Base-by-base conservation (phyloP, 2,329 filamentous ascomycete genomes). In the Dothideomycetidae sp. region DNA sequence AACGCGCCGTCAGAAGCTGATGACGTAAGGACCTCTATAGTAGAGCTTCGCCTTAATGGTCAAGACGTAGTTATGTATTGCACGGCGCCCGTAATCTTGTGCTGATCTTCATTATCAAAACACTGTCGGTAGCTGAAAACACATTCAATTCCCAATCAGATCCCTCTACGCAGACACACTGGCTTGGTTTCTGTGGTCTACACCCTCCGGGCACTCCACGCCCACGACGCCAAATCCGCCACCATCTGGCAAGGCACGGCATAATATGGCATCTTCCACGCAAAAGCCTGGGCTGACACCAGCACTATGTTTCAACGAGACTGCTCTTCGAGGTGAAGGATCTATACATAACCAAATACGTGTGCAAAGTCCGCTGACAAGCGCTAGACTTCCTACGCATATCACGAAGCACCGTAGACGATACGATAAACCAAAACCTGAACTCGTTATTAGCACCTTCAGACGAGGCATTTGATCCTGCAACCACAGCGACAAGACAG, bases 341-440 rank as follows among this genome's bases (percentile, higher is more conserved):
- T n/a, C n/a, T n/a, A n/a, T n/a, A n/a, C n/a, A n/a, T n/a, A n/a
- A n/a, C n/a, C n/a, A n/a, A n/a, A n/a, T n/a, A n/a, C n/a, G n/a
- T n/a, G n/a, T n/a, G n/a, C n/a, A n/a, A n/a, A n/a, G n/a, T n/a
- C n/a, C n/a, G n/a, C n/a, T n/a, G n/a, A n/a, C 21, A 26, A 7
- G 7, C 21, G 7, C 21, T 26, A 93, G 90, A 93, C 57, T 98
- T 98, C 57, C 71, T 98, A 14, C 81, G 85, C 28, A 60, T 90
- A 46, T 94, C 88, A 7, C 76, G 90, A 45, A 69, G 74, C 36
- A 74, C 81, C 33, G 78, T 94, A 52, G 90, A 98, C 60, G 90
- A 98, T 60, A 84, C 81, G 31, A 96, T 98, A 53, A 75, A 76
- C 1, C 86, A 93, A 53, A 88, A 92, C 51, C 73, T 98, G 43